Evolutionary conservation across 148 eudicot species (phyloP).

Genomic region (Rhododendron williamsianum): DNA sequence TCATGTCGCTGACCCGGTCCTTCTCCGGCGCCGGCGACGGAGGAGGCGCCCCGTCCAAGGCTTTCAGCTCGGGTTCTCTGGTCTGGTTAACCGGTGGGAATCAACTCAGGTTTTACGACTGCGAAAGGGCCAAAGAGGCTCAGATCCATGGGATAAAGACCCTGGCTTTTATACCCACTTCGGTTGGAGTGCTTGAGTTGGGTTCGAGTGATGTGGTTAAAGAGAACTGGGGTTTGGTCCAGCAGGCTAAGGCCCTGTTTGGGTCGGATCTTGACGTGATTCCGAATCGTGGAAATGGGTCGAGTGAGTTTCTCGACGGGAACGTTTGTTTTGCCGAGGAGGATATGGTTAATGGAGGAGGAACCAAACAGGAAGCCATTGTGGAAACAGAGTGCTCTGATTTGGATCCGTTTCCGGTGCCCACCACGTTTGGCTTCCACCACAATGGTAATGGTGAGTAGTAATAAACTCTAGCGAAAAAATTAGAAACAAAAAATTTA

Average conservation of each 20-base stretch:
- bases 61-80: slow-evolving; percentile 36
- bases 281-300: background rate
- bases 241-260: slow-evolving; percentile 40
- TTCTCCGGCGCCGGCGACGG: slow-evolving; percentile 15
- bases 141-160: slow-evolving; percentile 61
- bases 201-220: slow-evolving; percentile 42
- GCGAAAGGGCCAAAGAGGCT: slow-evolving; percentile 76
- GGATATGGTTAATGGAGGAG: background rate
- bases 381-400: slow-evolving; percentile 27
- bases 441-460: background rate
- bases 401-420: slow-evolving; percentile 5
- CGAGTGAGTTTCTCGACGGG: background rate
- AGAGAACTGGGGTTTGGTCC: slow-evolving; percentile 53
- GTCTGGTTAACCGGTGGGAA: slow-evolving; percentile 58
- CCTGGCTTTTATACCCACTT: slow-evolving; percentile 49
- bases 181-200: slow-evolving; percentile 61
- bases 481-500: no score
- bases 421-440: background rate
- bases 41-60: slow-evolving; percentile 45
- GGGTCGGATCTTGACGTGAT: slow-evolving; percentile 14
- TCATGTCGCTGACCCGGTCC: slow-evolving; percentile 44
- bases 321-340: slow-evolving; percentile 16
- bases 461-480: no score
- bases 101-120: slow-evolving; percentile 37
- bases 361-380: background rate